Percentiles rank a stretch among this genome's conserved stretches.
phyloP scores from a whole-genome alignment of 495 filamentous ascomycete species.

The Penicilliopsis zonata region DNA sequence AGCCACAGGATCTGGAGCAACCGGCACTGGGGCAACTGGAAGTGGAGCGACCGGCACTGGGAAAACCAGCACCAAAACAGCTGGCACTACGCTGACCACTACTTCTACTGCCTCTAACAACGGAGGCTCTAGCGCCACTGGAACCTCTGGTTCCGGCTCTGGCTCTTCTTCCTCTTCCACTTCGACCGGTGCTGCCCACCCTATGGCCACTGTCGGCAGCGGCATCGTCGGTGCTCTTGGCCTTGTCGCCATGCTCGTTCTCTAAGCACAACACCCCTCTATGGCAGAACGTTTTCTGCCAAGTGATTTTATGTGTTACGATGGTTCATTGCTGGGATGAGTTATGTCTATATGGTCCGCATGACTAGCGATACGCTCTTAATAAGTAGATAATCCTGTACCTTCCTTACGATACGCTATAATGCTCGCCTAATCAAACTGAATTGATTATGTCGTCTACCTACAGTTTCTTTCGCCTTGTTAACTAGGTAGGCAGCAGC shows the following conservation, averaged over 20 bases:
- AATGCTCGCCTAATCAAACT: not conserved
- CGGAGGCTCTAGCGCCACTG: slow-evolving; percentile 1
- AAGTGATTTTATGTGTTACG: slow-evolving; percentile 9
- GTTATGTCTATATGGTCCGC: slow-evolving; percentile 8
- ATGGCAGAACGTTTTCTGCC: slow-evolving; percentile 3
- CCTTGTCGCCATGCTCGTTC: slow-evolving; percentile 27
- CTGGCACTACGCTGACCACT: not conserved
- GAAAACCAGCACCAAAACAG: not conserved
- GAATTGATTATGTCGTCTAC: no score
- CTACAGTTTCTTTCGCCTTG: no score
- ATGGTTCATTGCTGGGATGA: slow-evolving; percentile 3
- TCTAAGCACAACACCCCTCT: slow-evolving; percentile 12
- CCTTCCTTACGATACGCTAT: not conserved
- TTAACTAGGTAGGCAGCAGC: no score
- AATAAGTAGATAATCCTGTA: slow-evolving; percentile 5
- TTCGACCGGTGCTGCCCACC: slow-evolving; percentile 18
- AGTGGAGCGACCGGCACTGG: not conserved
- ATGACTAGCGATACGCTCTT: slow-evolving; percentile 3
- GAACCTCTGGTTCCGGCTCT: slow-evolving; percentile 3
- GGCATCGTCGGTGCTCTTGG: slow-evolving; percentile 26
- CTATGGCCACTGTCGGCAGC: slow-evolving; percentile 22
- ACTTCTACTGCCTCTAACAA: not conserved
- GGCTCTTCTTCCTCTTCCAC: slow-evolving; percentile 12
- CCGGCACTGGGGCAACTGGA: not conserved
- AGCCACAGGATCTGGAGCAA: not conserved